Base-by-base conservation (phyloP, 306 rosid genomes). In the Rubus parviflorus region DNA sequence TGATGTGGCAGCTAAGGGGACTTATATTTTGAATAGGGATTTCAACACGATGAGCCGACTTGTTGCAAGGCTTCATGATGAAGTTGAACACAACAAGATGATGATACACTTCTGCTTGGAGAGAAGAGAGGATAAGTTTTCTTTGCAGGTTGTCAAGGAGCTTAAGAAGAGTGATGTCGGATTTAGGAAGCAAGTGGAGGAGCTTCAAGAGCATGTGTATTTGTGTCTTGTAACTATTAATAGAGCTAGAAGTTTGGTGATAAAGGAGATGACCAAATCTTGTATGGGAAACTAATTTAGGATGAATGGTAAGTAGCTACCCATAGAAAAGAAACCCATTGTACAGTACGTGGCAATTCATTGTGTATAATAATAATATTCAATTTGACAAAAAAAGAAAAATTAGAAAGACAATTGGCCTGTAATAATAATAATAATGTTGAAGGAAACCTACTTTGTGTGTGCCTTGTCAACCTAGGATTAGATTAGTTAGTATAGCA, bases 1-100 rank as follows among this genome's bases (percentile, higher is more conserved):
- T 48, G 96, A 89, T 38, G 68, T 72, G 25, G 90, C 92, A 25
- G 87, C 93, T 0, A 91, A 89, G 58, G 93, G 92, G 30, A 86
- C 86, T 25, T 91, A 86, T 38, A 85, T 89, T 56, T 41, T 89
- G 87, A 83, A 76, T 4, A 79, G 85, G 69, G 90, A 86, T 79
- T 87, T 87, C 12, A 89, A 91, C 7, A 87, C 88, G 46, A 86
- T 84, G 81, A 84, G 92, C 38, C 42, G 89, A n/a, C 86, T 87
- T 7, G 85, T 87, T 15, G 77, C 78, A 8, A 19, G 89, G 46
- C 78, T 91, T 53, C 85, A 70, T 7, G 86, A 85, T 73, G 92
- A 79, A 54, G 73, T 87, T 22, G 90, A 87, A 30, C 81, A 86
- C 61, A 83, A 79, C 35, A 87, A 64, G 79, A 67, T 70, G 68